Conservation (phyloP, 208 protist genomes). For the Acanthamoeba healyi region DNA sequence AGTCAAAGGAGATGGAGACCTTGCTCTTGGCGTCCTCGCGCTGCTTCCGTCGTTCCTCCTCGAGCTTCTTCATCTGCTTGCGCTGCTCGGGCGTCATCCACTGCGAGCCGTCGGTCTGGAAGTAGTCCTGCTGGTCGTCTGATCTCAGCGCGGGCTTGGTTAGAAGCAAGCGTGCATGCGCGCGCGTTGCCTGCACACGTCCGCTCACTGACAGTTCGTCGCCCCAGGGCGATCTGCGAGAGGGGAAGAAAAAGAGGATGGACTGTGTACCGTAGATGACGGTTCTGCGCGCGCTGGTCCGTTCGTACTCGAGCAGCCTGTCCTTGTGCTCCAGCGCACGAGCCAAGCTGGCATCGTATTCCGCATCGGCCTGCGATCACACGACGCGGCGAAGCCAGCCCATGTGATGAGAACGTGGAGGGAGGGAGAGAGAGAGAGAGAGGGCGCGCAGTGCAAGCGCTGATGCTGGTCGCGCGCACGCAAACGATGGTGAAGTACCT, state of each 20-base stretch:
- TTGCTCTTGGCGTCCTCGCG: constrained; percentile 21
- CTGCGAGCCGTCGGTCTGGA: constrained; percentile 44
- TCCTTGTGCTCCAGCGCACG: constrained; percentile 56
- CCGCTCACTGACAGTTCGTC: too few species aligned
- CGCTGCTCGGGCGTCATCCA: constrained; percentile 61
- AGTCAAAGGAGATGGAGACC: constrained; percentile 62
- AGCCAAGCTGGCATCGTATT: constrained; percentile 46
- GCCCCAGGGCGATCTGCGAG: not conserved
- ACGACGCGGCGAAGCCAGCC: too few species aligned
- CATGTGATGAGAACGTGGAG: not conserved
- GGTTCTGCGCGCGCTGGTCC: constrained; percentile 53
- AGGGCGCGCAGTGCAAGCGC: not conserved
- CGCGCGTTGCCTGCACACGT: too few species aligned
- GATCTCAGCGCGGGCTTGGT: not conserved
- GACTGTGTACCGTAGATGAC: constrained; percentile 36
- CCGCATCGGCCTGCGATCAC: not conserved
- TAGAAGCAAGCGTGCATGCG: not conserved
- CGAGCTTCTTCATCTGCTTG: constrained; percentile 70
- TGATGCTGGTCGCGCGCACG: too few species aligned
- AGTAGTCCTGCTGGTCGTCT: constrained; percentile 74
- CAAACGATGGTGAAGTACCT: not conserved
- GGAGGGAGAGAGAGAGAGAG: not conserved
- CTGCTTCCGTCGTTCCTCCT: constrained; percentile 32
- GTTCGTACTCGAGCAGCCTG: constrained; percentile 62
- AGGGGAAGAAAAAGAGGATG: not conserved